A percentile compares a stretch with the other conserved stretches of the same genome.
These are phyloP conservation scores for Suillus subalutaceus DNA, from an alignment of 768 basidiomycete species.

Conservation along the genomic window DNA sequence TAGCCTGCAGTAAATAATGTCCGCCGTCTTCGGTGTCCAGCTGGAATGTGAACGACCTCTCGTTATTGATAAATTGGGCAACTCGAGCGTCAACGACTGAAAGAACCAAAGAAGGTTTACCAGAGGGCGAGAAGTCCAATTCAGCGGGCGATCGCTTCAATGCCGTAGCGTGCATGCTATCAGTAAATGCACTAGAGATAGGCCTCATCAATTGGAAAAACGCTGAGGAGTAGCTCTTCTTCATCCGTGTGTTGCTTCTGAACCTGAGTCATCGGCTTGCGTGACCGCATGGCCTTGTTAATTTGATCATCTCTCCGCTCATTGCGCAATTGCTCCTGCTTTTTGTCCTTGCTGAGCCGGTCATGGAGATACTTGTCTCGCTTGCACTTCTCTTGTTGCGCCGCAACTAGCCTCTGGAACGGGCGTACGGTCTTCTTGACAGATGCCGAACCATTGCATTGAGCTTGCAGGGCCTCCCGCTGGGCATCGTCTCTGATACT, in stretches of 20 bases:
- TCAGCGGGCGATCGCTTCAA: constrained; percentile 68
- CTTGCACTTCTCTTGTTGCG: constrained; percentile 82
- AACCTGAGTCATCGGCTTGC: constrained; percentile 51
- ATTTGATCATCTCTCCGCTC: constrained; percentile 79
- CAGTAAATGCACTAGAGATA: constrained; percentile 82
- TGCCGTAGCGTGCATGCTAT: constrained; percentile 48
- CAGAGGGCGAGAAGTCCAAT: constrained; percentile 71
- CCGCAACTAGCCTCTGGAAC: constrained; percentile 63
- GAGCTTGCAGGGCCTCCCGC: constrained; percentile 57
- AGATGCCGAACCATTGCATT: constrained; percentile 45
- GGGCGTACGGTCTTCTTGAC: constrained; percentile 60
- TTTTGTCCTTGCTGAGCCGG: constrained; percentile 74
- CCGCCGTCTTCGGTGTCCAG: constrained; percentile 88
- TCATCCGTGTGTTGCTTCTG: constrained; percentile 82
- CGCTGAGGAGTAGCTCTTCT: constrained; percentile 83
- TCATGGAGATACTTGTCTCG: constrained; percentile 73
- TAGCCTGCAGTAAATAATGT: constrained; percentile 77
- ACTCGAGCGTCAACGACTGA: constrained; percentile 75
- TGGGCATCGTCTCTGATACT: constrained; percentile 76
- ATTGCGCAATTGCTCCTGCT: constrained; percentile 69
- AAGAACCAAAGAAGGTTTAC: constrained; percentile 76
- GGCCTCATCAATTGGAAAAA: constrained; percentile 89
- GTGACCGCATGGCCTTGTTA: constrained; percentile 67
- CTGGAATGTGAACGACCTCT: constrained; percentile 81
- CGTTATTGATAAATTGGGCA: constrained; percentile 73